Percentiles rank a stretch among this genome's conserved stretches.
phyloP scores from a whole-genome alignment of 768 basidiomycete genomes.

The Lentinula lateritia region DNA sequence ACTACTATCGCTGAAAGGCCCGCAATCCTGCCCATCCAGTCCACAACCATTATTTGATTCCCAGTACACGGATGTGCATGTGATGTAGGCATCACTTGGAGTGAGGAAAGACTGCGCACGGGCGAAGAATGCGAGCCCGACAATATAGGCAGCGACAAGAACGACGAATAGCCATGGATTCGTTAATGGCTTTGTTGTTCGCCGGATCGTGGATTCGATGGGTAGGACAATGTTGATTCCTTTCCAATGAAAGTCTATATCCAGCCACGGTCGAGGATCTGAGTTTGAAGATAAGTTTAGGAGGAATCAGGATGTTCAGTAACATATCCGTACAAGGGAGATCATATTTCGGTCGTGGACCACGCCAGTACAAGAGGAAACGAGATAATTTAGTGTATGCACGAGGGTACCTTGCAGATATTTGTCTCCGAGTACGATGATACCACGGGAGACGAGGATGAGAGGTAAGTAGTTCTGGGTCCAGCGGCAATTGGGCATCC shows the following conservation, averaged over 20 bases:
- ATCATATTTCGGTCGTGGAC: slow-evolving; percentile 55
- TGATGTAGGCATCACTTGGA: slow-evolving; percentile 56
- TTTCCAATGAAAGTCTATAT: slow-evolving; percentile 37
- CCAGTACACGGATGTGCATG: slow-evolving; percentile 73
- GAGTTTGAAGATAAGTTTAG: neutral
- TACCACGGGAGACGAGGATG: slow-evolving; percentile 13
- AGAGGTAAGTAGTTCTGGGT: slow-evolving; percentile 13
- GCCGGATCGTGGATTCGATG: slow-evolving; percentile 51
- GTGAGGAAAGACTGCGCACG: slow-evolving; percentile 70
- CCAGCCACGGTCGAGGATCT: slow-evolving; percentile 54
- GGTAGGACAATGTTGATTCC: slow-evolving; percentile 31
- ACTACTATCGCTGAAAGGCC: slow-evolving; percentile 53
- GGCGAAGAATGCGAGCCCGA: slow-evolving; percentile 67
- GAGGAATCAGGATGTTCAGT: neutral
- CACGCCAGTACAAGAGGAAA: slow-evolving; percentile 38
- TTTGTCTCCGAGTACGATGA: slow-evolving; percentile 11
- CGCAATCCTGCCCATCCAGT: slow-evolving; percentile 59
- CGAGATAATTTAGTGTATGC: slow-evolving; percentile 13
- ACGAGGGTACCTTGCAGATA: slow-evolving; percentile 16
- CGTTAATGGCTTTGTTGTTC: slow-evolving; percentile 46
- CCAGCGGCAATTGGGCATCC: neutral
- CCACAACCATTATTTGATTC: slow-evolving; percentile 65
- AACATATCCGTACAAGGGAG: slow-evolving; percentile 30
- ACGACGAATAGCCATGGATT: slow-evolving; percentile 49
- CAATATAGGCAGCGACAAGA: slow-evolving; percentile 57